These are phyloP conservation scores for Orbilia oligospora DNA, from an alignment of 2,329 filamentous ascomycete species.

Conservation along the genomic window DNA sequence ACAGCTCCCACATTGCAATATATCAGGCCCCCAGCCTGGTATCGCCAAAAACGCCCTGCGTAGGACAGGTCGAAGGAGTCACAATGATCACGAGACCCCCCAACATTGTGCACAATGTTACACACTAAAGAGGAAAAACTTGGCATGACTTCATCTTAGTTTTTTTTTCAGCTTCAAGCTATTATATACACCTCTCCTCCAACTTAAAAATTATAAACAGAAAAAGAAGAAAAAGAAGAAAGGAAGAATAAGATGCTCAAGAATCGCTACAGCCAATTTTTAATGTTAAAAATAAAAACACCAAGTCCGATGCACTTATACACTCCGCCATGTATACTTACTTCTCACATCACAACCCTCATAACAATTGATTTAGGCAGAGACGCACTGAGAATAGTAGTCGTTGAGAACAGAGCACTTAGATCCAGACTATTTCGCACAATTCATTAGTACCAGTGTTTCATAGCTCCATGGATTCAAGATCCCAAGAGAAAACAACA, in stretches of 20 bases:
- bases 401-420: slow-evolving; percentile 51
- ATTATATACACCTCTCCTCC: not conserved
- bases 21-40: not conserved
- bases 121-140: too few species aligned
- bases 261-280: not conserved
- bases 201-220: not conserved
- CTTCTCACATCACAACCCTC: not conserved
- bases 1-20: not conserved
- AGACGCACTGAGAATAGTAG: slow-evolving; percentile 48
- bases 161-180: slow-evolving; percentile 1
- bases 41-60: not conserved
- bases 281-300: slow-evolving; percentile 16
- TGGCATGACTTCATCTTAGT: slow-evolving; percentile 2
- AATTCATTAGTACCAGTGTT: not conserved
- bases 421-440: slow-evolving; percentile 33
- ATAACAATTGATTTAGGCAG: not conserved
- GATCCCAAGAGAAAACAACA: not conserved
- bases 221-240: not conserved
- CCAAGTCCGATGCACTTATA: slow-evolving; percentile 40
- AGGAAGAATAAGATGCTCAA: not conserved
- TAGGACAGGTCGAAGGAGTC: not conserved
- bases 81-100: slow-evolving; percentile 10
- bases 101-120: not conserved
- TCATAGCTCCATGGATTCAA: not conserved
- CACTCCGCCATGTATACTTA: not conserved